Evolutionary conservation across 2,329 filamentous ascomycete species (phyloP).

Genomic region (Ascochyta lentis): DNA sequence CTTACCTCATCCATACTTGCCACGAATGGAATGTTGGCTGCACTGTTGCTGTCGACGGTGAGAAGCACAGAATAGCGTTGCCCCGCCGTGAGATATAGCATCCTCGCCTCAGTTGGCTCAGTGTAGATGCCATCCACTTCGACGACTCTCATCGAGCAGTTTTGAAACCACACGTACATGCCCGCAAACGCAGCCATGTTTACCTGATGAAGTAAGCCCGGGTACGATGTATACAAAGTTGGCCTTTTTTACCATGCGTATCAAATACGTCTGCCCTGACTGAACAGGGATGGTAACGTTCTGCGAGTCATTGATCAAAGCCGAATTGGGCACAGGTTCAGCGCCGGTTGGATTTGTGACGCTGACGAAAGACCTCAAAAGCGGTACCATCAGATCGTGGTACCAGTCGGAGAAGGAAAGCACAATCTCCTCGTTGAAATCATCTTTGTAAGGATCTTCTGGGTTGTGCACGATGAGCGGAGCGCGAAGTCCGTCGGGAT

Average conservation of each 20-base stretch:
- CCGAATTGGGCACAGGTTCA: conserved; percentile 69
- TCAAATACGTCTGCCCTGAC: conserved; percentile 63
- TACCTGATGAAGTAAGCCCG: background rate
- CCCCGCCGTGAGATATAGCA: conserved; percentile 70
- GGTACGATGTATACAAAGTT: no score
- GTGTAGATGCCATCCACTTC: conserved; percentile 74
- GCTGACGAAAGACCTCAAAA: conserved; percentile 52
- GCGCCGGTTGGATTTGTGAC: conserved; percentile 58
- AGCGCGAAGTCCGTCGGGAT: conserved; percentile 71
- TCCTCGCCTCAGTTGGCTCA: conserved; percentile 62
- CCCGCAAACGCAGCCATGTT: conserved; percentile 72
- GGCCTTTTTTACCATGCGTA: conserved; percentile 61
- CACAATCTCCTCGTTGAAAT: conserved; percentile 65
- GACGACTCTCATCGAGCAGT: conserved; percentile 68
- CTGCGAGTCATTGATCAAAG: conserved; percentile 67
- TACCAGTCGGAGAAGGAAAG: conserved; percentile 75
- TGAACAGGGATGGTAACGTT: conserved; percentile 51
- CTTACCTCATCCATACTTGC: conserved; percentile 48
- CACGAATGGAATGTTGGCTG: conserved; percentile 64
- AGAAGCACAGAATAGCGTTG: conserved; percentile 73
- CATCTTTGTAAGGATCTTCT: conserved; percentile 57
- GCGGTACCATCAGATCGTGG: conserved; percentile 56
- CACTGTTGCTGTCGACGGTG: conserved; percentile 61
- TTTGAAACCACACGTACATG: conserved; percentile 73
- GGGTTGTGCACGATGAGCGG: conserved; percentile 68